Conservation (phyloP, 2,329 filamentous ascomycete genomes). For the Teratosphaeria gauchensis region DNA sequence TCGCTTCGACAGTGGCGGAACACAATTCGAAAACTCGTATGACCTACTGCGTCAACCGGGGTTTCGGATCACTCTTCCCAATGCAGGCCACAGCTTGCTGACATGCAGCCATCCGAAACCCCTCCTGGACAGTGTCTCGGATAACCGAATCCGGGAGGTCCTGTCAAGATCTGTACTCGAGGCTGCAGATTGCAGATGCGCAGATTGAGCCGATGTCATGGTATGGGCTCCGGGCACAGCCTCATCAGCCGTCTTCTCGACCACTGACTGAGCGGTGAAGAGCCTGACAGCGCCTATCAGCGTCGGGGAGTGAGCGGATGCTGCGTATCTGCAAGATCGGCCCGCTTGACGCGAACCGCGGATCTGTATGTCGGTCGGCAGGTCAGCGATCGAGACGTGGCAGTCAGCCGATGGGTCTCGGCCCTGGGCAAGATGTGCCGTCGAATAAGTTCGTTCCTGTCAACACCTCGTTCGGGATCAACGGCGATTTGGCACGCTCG, state of each 20-base stretch:
- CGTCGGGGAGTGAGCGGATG: not conserved
- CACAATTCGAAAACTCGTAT: not conserved
- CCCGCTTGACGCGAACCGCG: not conserved
- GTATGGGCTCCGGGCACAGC: not conserved
- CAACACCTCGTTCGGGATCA: not conserved
- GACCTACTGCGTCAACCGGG: not conserved
- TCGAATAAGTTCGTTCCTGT: not conserved
- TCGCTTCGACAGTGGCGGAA: not conserved
- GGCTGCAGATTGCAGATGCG: not conserved
- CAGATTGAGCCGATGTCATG: not conserved
- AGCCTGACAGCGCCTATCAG: not conserved
- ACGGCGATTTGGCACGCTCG: too few species aligned
- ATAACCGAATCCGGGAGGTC: not conserved
- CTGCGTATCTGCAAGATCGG: not conserved
- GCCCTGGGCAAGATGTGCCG: not conserved
- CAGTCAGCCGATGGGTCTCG: not conserved
- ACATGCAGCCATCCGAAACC: not conserved
- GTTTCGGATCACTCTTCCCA: not conserved
- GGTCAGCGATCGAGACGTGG: not conserved
- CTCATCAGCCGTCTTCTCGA: not conserved
- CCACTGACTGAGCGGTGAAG: not conserved
- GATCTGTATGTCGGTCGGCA: not conserved
- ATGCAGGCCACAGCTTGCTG: not conserved
- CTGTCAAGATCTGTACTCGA: not conserved
- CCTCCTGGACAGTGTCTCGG: not conserved